phyloP scores from a whole-genome alignment of 2,329 filamentous ascomycete species.

The Diaporthe aspalathi region DNA sequence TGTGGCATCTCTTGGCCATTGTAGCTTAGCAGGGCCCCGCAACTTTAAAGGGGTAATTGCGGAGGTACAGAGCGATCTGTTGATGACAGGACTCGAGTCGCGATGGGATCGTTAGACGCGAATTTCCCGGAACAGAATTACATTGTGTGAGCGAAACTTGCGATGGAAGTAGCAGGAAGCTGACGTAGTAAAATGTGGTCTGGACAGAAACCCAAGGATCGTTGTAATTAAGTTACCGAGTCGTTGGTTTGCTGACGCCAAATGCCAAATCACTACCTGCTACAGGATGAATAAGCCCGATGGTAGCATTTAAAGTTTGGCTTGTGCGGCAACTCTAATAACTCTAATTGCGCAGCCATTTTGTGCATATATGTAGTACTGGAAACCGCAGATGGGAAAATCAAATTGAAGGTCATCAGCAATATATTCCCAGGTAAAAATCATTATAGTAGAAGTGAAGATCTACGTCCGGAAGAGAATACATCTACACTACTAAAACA shows the following conservation, averaged over 20 bases:
- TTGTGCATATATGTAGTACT: too few species aligned
- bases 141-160: background rate
- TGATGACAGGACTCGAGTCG: background rate
- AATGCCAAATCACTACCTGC: background rate
- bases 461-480: background rate
- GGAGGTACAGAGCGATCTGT: background rate
- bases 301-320: background rate
- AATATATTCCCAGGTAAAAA: background rate
- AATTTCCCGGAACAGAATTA: background rate
- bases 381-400: too few species aligned
- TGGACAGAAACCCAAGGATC: background rate
- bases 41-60: background rate
- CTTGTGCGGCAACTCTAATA: background rate
- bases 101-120: too few species aligned
- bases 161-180: background rate
- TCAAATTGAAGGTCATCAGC: too few species aligned
- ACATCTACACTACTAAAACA: background rate
- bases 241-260: background rate
- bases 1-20: slow-evolving; percentile 1
- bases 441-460: background rate
- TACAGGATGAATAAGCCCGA: background rate
- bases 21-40: background rate
- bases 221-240: background rate
- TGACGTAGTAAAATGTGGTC: background rate
- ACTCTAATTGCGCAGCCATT: background rate